These are phyloP conservation scores for Erigeron canadensis DNA, from an alignment of 129 eudicot genomes.

Conservation along the genomic window DNA sequence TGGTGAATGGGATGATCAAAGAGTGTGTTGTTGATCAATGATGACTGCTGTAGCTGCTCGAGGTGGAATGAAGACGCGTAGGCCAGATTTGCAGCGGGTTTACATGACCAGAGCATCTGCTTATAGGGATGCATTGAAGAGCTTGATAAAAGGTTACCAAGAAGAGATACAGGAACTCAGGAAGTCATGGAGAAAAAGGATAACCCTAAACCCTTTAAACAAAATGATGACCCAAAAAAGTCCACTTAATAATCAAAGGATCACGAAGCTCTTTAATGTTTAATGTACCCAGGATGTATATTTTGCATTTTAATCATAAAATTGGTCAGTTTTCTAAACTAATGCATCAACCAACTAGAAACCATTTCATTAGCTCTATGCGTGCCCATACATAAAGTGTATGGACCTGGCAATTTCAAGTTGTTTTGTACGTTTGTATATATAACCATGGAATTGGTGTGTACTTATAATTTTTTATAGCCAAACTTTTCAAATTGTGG, in stretches of 20 bases:
- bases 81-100: slow-evolving; percentile 79
- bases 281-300: neutral
- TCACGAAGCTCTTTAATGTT: neutral
- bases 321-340: neutral
- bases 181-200: slow-evolving; percentile 69
- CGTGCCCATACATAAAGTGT: no score
- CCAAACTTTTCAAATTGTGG: no score
- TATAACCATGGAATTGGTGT: no score
- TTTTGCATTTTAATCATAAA: neutral
- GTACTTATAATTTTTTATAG: no score
- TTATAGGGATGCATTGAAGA: slow-evolving; percentile 71
- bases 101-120: slow-evolving; percentile 90
- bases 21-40: no score
- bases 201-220: slow-evolving; percentile 34
- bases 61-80: slow-evolving; percentile 91
- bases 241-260: slow-evolving; percentile 21
- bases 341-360: no score
- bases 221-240: slow-evolving; percentile 36
- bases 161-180: slow-evolving; percentile 85
- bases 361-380: no score
- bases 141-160: slow-evolving; percentile 80
- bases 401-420: no score
- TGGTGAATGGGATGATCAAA: slow-evolving; percentile 69
- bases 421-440: no score
- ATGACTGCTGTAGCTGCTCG: slow-evolving; percentile 74